Base-by-base conservation (phyloP, 2,329 filamentous ascomycete species). In the Pezicula rhizophila region DNA sequence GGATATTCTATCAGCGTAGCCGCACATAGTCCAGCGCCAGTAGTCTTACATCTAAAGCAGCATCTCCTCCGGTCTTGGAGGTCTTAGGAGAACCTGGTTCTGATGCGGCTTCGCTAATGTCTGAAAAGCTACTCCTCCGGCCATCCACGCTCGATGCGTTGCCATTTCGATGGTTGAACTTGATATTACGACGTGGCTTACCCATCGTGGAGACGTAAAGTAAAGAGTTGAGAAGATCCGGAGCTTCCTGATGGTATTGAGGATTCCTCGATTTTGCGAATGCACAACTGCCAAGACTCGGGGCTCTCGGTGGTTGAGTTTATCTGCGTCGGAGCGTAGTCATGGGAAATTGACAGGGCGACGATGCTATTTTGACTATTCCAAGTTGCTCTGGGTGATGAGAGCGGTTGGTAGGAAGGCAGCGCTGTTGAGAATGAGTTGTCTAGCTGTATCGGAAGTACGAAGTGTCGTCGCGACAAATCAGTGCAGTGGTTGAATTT, bases 71-170 rank as follows among this genome's bases (percentile, higher is more conserved):
- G 11, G 56, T 26, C 45, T 57, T 59, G n/a, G 46, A 39, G 23
- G 28, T 4, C 11, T 31, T 31, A 3, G 59, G 58, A 33, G 60
- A 61, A 15, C 55, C 56, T 46, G 60, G 60, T 41, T 65, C 61
- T 39, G 76, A 78, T 45, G 71, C 72, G 37, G 74, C 74, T 60
- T 86, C 84, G 64, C 82, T 86, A 60, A 75, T 75, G 57, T 87
- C 85, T 57, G 84, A 87, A 68, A 88, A 82, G 74, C 84, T 87
- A 50, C 79, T 77, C 59, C 85, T 82, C 58, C 82, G 76, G 14
- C 61, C 64, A 55, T 66, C 63, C 28, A 51, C 44, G 39, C 62
- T 52, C 14, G 61, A 55, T 45, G 51, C 55, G 38, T 60, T 54
- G 15, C 62, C 60, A 58, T 62, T 64, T n/a, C 64, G 50, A 49